phyloP scores from a whole-genome alignment of 805 yeast genomes.

The Nakazawaea laoshanensis region DNA sequence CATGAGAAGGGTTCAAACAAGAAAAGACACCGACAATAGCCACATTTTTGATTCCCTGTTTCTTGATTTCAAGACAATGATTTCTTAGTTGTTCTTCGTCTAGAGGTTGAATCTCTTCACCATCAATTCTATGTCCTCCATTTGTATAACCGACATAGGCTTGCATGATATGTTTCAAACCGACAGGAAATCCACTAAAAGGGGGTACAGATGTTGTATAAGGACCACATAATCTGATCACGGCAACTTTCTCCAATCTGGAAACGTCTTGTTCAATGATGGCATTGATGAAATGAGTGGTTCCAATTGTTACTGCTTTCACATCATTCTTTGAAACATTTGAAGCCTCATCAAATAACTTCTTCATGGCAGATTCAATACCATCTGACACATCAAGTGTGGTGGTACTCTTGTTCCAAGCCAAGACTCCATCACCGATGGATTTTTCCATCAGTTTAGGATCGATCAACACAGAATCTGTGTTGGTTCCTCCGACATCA shows the following conservation, averaged over 20 bases:
- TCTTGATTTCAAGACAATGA: slow-evolving; percentile 24
- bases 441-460: slow-evolving; percentile 19
- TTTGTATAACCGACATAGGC: slow-evolving; percentile 26
- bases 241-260: slow-evolving; percentile 34
- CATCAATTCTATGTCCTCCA: slow-evolving; percentile 37
- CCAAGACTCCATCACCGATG: slow-evolving; percentile 25
- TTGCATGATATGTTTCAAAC: slow-evolving; percentile 23
- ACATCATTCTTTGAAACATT: slow-evolving; percentile 19
- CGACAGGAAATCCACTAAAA: slow-evolving; percentile 35
- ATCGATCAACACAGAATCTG: slow-evolving; percentile 37
- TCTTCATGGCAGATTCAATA: slow-evolving; percentile 26
- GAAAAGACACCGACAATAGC: slow-evolving; percentile 36
- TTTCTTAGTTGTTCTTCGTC: slow-evolving; percentile 21
- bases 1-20: slow-evolving; percentile 30
- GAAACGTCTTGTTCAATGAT: slow-evolving; percentile 36
- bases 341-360: slow-evolving; percentile 19
- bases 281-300: slow-evolving; percentile 44
- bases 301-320: slow-evolving; percentile 40
- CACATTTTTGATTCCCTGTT: slow-evolving; percentile 24
- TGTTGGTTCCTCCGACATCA: slow-evolving; percentile 48
- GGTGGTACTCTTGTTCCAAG: slow-evolving; percentile 35
- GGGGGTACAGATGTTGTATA: slow-evolving; percentile 29
- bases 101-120: slow-evolving; percentile 24
- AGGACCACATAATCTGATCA: slow-evolving; percentile 36
- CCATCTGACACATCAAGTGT: slow-evolving; percentile 36